phyloP scores from a whole-genome alignment of 306 rosid species.

The Luffa acutangula region DNA sequence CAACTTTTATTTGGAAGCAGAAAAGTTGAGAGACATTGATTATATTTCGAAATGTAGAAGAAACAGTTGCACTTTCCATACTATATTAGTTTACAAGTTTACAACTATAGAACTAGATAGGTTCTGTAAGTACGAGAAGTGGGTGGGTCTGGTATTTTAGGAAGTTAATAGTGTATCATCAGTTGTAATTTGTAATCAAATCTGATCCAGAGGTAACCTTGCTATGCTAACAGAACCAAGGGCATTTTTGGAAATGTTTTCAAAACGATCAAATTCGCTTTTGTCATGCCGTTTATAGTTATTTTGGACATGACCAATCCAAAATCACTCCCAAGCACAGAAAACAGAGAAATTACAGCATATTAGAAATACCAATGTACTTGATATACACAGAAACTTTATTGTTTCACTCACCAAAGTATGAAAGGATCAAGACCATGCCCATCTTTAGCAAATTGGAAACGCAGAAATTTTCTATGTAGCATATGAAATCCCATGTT shows the following conservation, averaged over 20 bases:
- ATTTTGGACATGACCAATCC: not conserved
- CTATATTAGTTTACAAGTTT: not conserved
- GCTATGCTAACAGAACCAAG: not conserved
- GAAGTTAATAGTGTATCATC: not conserved
- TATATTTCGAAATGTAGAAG: not conserved
- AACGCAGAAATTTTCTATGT: conserved; percentile 49
- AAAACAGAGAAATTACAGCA: not conserved
- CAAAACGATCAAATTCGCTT: no score
- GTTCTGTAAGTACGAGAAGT: not conserved
- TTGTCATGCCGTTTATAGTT: not conserved
- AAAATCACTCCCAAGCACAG: not conserved
- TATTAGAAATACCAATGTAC: not conserved
- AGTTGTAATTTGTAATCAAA: not conserved
- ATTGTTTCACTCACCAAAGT: conserved; percentile 39
- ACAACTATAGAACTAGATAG: not conserved
- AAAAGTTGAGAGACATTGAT: not conserved
- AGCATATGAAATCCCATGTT: conserved; percentile 63
- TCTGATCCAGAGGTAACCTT: not conserved
- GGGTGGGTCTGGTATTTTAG: not conserved
- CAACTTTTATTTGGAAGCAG: not conserved
- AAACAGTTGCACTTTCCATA: not conserved
- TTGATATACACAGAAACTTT: not conserved
- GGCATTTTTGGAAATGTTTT: not conserved
- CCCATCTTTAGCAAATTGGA: conserved; percentile 45
- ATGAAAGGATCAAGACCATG: conserved; percentile 37